Evolutionary conservation across 805 yeast genomes (phyloP).

Genomic region (Torulaspora indica): DNA sequence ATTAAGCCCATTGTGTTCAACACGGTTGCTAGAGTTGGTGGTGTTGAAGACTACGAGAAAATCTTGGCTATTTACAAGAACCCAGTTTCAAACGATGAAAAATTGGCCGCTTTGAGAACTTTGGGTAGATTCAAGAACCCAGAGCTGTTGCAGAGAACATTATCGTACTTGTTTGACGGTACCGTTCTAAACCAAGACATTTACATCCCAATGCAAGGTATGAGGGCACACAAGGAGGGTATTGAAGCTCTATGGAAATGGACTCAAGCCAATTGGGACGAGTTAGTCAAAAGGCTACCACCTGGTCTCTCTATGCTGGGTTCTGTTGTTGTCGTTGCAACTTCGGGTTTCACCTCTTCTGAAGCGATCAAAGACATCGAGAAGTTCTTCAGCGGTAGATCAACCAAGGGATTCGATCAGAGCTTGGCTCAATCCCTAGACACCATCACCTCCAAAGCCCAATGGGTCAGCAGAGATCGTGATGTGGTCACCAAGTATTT

Average conservation of each 20-base stretch:
- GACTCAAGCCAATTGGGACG: conserved; percentile 70
- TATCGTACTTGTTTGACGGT: conserved; percentile 53
- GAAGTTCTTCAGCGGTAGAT: conserved; percentile 47
- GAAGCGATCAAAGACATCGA: conserved; percentile 50
- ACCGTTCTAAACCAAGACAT: conserved; percentile 66
- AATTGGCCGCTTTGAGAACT: conserved; percentile 60
- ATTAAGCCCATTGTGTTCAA: conserved; percentile 61
- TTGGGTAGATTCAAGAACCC: conserved; percentile 59
- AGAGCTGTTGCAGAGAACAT: conserved; percentile 51
- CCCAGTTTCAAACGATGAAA: conserved; percentile 60
- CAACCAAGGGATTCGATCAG: conserved; percentile 61
- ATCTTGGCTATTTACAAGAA: conserved; percentile 55
- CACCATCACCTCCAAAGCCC: conserved; percentile 49
- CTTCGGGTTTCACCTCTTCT: conserved; percentile 56
- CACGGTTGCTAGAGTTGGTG: conserved; percentile 64
- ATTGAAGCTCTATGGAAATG: conserved; percentile 68
- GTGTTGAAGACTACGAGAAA: conserved; percentile 56
- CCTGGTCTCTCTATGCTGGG: conserved; percentile 79
- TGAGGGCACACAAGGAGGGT: conserved; percentile 61
- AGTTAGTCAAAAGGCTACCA: conserved; percentile 61
- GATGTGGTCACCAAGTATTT: conserved; percentile 48
- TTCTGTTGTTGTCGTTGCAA: conserved; percentile 58
- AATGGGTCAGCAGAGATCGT: conserved; percentile 57
- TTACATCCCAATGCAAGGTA: conserved; percentile 70
- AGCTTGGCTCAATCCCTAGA: conserved; percentile 63